phyloP scores from a whole-genome alignment of 2,329 filamentous ascomycete species.

The Tothia fuscella region DNA sequence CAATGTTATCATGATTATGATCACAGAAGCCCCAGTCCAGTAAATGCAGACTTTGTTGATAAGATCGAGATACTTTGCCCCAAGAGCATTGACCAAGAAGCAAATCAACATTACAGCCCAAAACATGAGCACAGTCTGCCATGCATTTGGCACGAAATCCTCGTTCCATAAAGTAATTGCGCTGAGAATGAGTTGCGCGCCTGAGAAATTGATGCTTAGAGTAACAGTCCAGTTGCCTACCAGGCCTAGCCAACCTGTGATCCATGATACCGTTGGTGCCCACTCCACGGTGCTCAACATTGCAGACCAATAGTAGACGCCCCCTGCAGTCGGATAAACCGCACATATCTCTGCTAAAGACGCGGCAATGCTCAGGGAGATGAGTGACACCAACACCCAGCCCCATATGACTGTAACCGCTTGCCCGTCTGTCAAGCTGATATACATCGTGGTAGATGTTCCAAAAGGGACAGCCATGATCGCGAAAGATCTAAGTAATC shows the following conservation, averaged over 20 bases:
- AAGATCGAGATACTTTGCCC: constrained; percentile 48
- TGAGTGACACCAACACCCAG: constrained; percentile 53
- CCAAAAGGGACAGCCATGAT: constrained; percentile 65
- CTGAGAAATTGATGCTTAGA: constrained; percentile 55
- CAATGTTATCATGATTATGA: constrained; percentile 58
- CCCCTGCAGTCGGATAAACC: constrained; percentile 55
- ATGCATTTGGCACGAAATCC: constrained; percentile 52
- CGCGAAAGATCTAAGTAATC: constrained; percentile 45
- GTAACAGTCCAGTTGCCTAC: constrained; percentile 64
- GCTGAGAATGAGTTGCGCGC: constrained; percentile 55
- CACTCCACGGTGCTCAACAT: constrained; percentile 55
- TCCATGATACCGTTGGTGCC: constrained; percentile 55
- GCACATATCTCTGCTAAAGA: constrained; percentile 59
- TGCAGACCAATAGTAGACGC: constrained; percentile 58
- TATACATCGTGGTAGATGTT: constrained; percentile 55
- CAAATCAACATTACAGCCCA: constrained; percentile 59
- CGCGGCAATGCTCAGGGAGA: constrained; percentile 51
- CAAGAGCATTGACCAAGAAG: constrained; percentile 53
- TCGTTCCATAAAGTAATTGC: constrained; percentile 61
- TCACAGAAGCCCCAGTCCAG: constrained; percentile 54
- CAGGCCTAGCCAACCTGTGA: constrained; percentile 59
- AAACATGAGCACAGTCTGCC: constrained; percentile 60
- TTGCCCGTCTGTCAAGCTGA: constrained; percentile 56
- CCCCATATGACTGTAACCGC: constrained; percentile 59
- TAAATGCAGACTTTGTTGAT: constrained; percentile 48